Base-by-base conservation (phyloP, 805 yeast species). In the Cyberlindnera petersonii region DNA sequence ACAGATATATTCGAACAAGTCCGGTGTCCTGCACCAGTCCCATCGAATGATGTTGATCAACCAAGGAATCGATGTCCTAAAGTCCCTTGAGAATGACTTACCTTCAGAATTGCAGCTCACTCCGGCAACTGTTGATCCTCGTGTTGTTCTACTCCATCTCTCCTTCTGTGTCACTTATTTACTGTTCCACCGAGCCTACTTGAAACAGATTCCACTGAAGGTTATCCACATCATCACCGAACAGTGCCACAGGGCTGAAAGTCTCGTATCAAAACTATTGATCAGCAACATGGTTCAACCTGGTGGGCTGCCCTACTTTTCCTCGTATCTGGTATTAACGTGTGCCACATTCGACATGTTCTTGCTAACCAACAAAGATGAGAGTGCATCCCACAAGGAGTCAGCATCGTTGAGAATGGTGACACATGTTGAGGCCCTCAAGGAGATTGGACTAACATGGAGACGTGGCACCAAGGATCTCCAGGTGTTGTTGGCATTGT, bases 1-100 rank as follows among this genome's bases (percentile, higher is more conserved):
- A 10, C 65, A 61, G 37, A 61, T 61, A 6, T 61, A 61, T 40
- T 61, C 66, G 1, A 58, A 55, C 42, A 58, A 57, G 33, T 63
- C 65, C 3, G 61, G 53, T 24, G 55, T 53, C 33, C 38, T 61
- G 24, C 66, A 61, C 40, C 48, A 47, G 18, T 61, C 66, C 1
- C 66, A 61, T 40, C 46, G 59, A n/a, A 24, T 49, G 29, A 50
- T 53, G 31, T 42, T 61, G 18, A 41, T 61, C 35, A 49, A 51
- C 17, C 59, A 61, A 40, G 65, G 64, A 0, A 47, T 55, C 23
- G 46, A 47, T 3, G 44, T 59, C 2, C 35, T 61, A 6, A 41
- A 49, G 15, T 28, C 49, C 3, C 17, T 29, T 5, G 32, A 29
- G 23, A n/a, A 17, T 5, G 14, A 19, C 5, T 9, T 29, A 9